Conservation (phyloP, 352 stramenopile species). For the Lagenidium sp. region DNA sequence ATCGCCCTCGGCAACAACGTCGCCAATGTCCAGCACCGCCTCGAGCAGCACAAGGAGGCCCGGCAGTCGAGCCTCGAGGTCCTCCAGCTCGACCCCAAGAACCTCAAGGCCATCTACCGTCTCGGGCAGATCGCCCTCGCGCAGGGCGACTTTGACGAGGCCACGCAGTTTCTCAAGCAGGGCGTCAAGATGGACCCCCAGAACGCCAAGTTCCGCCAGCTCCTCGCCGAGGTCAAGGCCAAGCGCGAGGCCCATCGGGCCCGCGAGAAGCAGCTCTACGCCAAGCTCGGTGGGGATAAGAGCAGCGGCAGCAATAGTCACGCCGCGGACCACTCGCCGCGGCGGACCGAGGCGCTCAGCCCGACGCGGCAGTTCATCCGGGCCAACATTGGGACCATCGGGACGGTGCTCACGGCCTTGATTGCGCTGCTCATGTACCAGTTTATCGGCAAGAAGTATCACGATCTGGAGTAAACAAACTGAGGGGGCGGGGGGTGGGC, state of each 20-base stretch:
- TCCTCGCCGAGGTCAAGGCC: conserved; percentile 54
- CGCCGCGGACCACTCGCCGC: neutral
- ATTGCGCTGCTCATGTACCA: conserved; percentile 54
- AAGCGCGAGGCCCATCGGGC: conserved; percentile 57
- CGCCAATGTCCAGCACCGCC: conserved; percentile 70
- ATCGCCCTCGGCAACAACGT: conserved; percentile 78
- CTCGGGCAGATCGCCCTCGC: conserved; percentile 60
- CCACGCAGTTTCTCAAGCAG: conserved; percentile 42
- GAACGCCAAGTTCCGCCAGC: conserved; percentile 53
- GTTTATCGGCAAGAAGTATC: conserved; percentile 47
- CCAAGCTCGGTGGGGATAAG: conserved; percentile 37
- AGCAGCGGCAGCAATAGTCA: neutral
- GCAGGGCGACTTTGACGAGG: conserved; percentile 64
- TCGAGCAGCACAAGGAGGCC: conserved; percentile 67
- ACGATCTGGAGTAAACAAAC: conserved; percentile 11
- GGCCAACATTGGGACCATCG: conserved; percentile 27
- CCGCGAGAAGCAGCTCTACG: conserved; percentile 54
- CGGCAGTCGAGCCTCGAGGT: conserved; percentile 72
- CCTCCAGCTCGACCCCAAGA: conserved; percentile 56
- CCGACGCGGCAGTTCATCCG: conserved; percentile 17
- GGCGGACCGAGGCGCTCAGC: conserved; percentile 1
- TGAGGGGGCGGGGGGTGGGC: too few relatives aligned
- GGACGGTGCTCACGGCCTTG: conserved; percentile 29
- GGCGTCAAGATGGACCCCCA: conserved; percentile 56
- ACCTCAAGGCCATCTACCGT: conserved; percentile 78